Percentiles rank a stretch among this genome's conserved stretches.
Conservation (phyloP, 2,329 filamentous ascomycete species). For the Pseudocercospora vitis region DNA sequence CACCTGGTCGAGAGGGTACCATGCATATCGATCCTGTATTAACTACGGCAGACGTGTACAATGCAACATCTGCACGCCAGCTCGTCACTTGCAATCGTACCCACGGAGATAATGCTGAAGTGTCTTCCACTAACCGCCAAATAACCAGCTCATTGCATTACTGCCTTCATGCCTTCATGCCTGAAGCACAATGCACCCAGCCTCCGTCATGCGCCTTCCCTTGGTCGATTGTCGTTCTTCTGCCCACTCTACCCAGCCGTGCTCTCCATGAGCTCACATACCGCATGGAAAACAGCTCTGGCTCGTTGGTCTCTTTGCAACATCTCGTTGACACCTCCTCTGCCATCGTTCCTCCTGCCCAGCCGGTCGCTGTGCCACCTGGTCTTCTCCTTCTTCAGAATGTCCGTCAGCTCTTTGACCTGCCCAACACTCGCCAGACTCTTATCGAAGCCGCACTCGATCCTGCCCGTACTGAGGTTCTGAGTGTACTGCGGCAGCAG, state of each 20-base stretch:
- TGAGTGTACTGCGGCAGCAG: slow-evolving; percentile 31
- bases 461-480: slow-evolving; percentile 22
- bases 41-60: no score
- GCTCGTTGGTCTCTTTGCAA: slow-evolving; percentile 35
- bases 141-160: no score
- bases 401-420: slow-evolving; percentile 29
- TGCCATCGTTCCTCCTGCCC: slow-evolving; percentile 31
- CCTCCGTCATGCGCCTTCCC: no score
- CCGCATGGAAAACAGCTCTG: slow-evolving; percentile 37
- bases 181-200: no score
- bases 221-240: slow-evolving; percentile 5
- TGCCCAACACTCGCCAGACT: slow-evolving; percentile 24
- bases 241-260: slow-evolving; percentile 3
- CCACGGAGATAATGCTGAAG: no score
- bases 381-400: slow-evolving; percentile 38
- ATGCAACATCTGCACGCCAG: no score
- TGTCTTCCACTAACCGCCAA: no score
- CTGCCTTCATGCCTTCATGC: no score
- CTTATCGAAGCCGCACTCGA: slow-evolving; percentile 32
- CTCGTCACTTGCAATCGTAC: no score
- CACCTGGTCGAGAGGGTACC: no score
- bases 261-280: slow-evolving; percentile 36
- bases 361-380: slow-evolving; percentile 38
- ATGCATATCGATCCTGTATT: no score
- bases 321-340: slow-evolving; percentile 26